These are phyloP conservation scores for Cytospora chrysosperma DNA, from an alignment of 2,329 filamentous ascomycete species.

Conservation along the genomic window DNA sequence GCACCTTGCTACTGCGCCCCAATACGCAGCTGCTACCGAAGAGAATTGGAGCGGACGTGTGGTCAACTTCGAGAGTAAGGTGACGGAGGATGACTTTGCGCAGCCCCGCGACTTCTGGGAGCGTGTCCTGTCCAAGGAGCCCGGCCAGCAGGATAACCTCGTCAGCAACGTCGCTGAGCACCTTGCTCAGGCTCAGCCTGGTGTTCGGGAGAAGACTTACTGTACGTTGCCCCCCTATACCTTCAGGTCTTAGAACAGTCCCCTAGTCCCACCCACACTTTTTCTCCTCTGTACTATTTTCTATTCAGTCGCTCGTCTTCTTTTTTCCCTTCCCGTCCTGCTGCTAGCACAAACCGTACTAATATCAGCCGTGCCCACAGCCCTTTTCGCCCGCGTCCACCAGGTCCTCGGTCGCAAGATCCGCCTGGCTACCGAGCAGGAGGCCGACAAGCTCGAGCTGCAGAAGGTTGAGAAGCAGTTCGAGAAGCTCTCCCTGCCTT, in stretches of 20 bases:
- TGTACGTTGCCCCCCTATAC: conserved; percentile 7
- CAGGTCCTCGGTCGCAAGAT: conserved; percentile 26
- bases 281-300: not conserved
- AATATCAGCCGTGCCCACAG: conserved; percentile 8
- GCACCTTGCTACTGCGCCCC: conserved; percentile 1
- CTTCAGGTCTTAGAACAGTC: not conserved
- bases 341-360: not conserved
- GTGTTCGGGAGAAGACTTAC: conserved; percentile 32
- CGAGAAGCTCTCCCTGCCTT: not conserved
- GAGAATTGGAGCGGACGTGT: conserved; percentile 24
- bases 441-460: not conserved
- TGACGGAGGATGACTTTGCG: conserved; percentile 18
- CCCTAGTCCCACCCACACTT: not conserved
- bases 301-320: not conserved
- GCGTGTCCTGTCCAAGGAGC: conserved; percentile 31
- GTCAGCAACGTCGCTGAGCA: conserved; percentile 32
- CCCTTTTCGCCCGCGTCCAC: conserved; percentile 28
- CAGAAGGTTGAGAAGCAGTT: not conserved
- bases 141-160: conserved; percentile 35
- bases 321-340: too few species aligned
- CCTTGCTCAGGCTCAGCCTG: conserved; percentile 25
- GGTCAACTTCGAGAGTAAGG: conserved; percentile 7
- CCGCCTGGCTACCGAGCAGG: conserved; percentile 1
- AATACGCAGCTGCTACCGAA: conserved; percentile 9
- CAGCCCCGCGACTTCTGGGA: conserved; percentile 22